phyloP scores from a whole-genome alignment of 2,329 filamentous ascomycete genomes.

The Fusarium annulatum region DNA sequence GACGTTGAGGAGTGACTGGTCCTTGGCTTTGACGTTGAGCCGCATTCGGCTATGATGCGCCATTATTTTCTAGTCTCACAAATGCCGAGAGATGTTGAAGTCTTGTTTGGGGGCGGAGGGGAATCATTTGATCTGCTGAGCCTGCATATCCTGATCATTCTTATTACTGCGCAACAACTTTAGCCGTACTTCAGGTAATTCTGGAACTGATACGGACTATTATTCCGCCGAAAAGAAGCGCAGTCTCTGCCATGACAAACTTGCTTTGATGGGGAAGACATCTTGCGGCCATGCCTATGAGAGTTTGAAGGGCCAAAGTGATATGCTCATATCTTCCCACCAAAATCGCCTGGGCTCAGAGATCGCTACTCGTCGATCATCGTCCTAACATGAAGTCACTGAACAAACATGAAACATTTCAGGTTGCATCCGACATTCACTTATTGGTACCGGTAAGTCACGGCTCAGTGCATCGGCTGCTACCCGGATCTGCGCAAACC shows the following conservation, averaged over 20 bases:
- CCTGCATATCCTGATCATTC: neutral
- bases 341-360: neutral
- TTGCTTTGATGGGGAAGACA: neutral
- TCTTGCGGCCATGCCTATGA: neutral
- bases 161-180: neutral
- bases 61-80: neutral
- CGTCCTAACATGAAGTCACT: neutral
- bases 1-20: neutral
- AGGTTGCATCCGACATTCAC: neutral
- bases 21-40: neutral
- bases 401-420: constrained; percentile 3
- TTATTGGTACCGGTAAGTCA: constrained; percentile 7
- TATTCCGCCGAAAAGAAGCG: neutral
- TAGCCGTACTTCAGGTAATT: neutral
- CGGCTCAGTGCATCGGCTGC: constrained; percentile 26
- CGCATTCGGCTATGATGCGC: constrained; percentile 1
- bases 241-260: too few species aligned
- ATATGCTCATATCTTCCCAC: neutral
- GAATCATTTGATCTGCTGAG: neutral
- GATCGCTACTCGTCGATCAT: neutral
- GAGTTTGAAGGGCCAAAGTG: neutral
- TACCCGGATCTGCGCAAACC: constrained; percentile 13
- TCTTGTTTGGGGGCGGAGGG: neutral
- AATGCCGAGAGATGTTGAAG: neutral
- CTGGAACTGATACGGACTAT: neutral